Evolutionary conservation across 176 grass and related monocot species (phyloP).

Genomic region (Saccharum officinarum): DNA sequence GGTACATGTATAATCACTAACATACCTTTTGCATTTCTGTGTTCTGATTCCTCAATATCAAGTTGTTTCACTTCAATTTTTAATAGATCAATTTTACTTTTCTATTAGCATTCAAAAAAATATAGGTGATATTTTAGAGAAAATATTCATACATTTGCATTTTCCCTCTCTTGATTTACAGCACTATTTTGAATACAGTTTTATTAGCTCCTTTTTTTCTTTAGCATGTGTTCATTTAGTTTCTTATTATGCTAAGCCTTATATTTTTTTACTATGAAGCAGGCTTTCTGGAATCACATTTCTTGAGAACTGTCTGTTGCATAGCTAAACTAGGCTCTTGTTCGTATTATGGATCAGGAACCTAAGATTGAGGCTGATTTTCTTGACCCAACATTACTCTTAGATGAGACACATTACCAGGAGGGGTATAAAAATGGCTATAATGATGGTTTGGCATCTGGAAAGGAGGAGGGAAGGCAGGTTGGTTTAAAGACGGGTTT

Average conservation of each 20-base stretch:
- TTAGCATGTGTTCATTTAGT: background rate
- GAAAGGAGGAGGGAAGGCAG: slow-evolving; percentile 69
- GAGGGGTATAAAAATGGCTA: slow-evolving; percentile 74
- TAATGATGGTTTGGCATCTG: slow-evolving; percentile 56
- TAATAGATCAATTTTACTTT: background rate
- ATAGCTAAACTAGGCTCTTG: background rate
- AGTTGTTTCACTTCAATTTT: background rate
- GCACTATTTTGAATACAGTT: background rate
- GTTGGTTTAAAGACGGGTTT: slow-evolving; percentile 77
- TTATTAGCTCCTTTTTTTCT: background rate
- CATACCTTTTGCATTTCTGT: background rate
- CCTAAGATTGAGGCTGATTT: slow-evolving; percentile 41
- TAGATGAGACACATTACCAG: slow-evolving; percentile 66
- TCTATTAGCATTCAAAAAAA: background rate
- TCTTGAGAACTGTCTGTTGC: background rate
- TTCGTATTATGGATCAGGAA: slow-evolving; percentile 52
- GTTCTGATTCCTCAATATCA: background rate
- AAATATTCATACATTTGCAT: background rate
- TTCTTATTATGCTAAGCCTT: background rate
- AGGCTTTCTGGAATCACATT: slow-evolving; percentile 20
- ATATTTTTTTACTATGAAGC: background rate
- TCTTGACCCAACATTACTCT: slow-evolving; percentile 57
- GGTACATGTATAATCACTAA: background rate
- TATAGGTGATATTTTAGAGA: background rate
- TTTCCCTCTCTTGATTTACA: slow-evolving; percentile 12